phyloP scores from a whole-genome alignment of 2,329 filamentous ascomycete species.

The Mollisiaceae sp. region DNA sequence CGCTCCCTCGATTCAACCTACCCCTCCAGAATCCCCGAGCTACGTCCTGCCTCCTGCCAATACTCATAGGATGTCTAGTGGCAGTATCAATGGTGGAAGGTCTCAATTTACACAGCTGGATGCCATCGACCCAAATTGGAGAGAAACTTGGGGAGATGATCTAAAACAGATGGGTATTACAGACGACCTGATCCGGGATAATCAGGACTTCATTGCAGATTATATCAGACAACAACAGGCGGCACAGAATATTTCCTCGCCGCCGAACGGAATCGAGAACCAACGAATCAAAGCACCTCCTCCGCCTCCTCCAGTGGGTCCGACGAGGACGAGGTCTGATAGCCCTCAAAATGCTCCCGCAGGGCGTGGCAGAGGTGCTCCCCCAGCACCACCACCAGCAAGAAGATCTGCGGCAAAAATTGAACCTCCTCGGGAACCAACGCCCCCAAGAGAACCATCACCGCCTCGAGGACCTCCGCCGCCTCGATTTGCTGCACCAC shows the following conservation, averaged over 20 bases:
- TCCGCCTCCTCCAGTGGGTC: conserved; percentile 58
- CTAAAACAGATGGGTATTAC: conserved; percentile 66
- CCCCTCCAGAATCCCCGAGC: conserved; percentile 62
- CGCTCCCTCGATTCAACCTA: conserved; percentile 48
- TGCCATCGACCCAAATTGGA: conserved; percentile 68
- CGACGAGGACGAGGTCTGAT: conserved; percentile 42
- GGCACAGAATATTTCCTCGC: conserved; percentile 47
- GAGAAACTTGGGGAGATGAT: conserved; percentile 69
- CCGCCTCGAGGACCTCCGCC: conserved; percentile 65
- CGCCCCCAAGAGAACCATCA: conserved; percentile 73
- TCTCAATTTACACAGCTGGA: conserved; percentile 68
- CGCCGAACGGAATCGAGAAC: conserved; percentile 48
- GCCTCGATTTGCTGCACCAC: conserved; percentile 81
- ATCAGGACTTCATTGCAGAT: conserved; percentile 71
- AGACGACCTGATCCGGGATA: conserved; percentile 70
- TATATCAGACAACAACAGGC: conserved; percentile 65
- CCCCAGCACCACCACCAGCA: conserved; percentile 62
- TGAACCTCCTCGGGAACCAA: conserved; percentile 53
- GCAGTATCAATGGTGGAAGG: conserved; percentile 53
- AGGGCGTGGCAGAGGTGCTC: conserved; percentile 46
- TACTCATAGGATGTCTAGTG: conserved; percentile 47
- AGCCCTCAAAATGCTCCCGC: conserved; percentile 39
- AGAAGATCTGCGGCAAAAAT: conserved; percentile 61
- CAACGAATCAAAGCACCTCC: conserved; percentile 63
- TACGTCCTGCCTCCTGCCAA: conserved; percentile 46